These are phyloP conservation scores for Fusarium torulosum DNA, from an alignment of 2,329 filamentous ascomycete genomes.

Conservation along the genomic window DNA sequence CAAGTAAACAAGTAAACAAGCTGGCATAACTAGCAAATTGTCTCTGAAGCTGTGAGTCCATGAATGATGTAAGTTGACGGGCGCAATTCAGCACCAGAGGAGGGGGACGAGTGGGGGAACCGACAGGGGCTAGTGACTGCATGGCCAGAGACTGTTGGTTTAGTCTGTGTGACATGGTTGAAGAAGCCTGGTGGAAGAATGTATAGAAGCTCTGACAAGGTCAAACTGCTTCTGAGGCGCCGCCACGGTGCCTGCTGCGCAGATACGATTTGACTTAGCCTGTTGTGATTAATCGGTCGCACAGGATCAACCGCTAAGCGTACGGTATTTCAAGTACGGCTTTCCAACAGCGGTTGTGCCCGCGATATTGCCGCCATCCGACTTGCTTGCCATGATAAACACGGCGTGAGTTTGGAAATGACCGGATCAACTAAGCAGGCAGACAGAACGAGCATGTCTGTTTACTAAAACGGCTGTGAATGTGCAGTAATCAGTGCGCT, in stretches of 20 bases:
- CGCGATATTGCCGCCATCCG: constrained; percentile 36
- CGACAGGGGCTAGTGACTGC: constrained; percentile 31
- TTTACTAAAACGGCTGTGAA: constrained; percentile 20
- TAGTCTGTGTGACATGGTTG: constrained; percentile 30
- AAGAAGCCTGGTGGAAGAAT: constrained; percentile 47
- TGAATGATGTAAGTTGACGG: constrained; percentile 49
- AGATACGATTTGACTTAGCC: constrained; percentile 21
- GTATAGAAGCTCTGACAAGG: constrained; percentile 44
- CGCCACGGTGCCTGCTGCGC: constrained; percentile 31
- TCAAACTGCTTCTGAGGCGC: constrained; percentile 28
- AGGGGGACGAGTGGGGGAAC: constrained; percentile 40
- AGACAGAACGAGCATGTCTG: constrained; percentile 16
- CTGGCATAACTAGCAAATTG: constrained; percentile 23
- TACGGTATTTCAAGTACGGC: constrained; percentile 1
- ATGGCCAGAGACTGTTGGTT: constrained; percentile 20
- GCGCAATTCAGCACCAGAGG: constrained; percentile 33
- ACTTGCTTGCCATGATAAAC: constrained; percentile 32
- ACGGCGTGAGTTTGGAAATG: constrained; percentile 40
- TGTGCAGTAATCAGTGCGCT: constrained; percentile 22
- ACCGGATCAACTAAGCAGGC: constrained; percentile 27
- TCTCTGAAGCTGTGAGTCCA: constrained; percentile 39
- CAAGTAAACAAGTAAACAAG: constrained; percentile 28
- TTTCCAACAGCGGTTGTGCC: constrained; percentile 3
- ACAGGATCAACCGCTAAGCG: constrained; percentile 21
- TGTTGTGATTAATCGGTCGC: constrained; percentile 17